Percentiles rank a stretch among this genome's conserved stretches.
Evolutionary conservation across 1,284 basidiomycete genomes (phyloP).

Genomic region (Xerocomus cyaneibrunnescens): DNA sequence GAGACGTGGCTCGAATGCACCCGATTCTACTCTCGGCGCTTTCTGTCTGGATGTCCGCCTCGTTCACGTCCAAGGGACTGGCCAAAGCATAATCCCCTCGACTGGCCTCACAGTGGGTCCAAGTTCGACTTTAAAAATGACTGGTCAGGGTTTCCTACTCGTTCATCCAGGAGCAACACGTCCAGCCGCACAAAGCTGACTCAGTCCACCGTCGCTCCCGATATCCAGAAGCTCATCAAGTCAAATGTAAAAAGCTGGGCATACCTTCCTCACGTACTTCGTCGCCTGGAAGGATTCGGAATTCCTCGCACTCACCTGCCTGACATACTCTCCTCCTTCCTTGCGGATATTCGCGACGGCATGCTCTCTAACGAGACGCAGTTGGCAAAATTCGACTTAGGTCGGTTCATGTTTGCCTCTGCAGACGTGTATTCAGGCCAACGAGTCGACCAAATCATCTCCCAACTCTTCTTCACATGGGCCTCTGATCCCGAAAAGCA

Average conservation of each 20-base stretch:
- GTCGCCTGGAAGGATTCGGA: conserved; percentile 40
- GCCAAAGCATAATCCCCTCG: not conserved
- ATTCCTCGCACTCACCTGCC: conserved; percentile 32
- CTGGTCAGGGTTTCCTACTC: not conserved
- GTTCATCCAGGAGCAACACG: not conserved
- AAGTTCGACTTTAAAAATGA: not conserved
- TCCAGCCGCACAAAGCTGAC: not conserved
- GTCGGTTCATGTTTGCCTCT: conserved; percentile 25
- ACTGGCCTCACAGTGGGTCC: not conserved
- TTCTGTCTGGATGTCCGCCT: conserved; percentile 7
- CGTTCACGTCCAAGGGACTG: not conserved
- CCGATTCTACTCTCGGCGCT: conserved; percentile 19
- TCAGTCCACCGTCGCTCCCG: not conserved
- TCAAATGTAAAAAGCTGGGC: conserved; percentile 33
- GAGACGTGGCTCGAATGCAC: conserved; percentile 18
- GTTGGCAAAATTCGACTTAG: conserved; percentile 27
- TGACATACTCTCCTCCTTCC: conserved; percentile 35
- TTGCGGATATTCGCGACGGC: conserved; percentile 27
- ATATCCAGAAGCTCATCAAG: conserved; percentile 22
- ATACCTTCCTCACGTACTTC: conserved; percentile 22
- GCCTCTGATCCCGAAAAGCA: conserved; percentile 32
- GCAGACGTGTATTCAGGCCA: conserved; percentile 14
- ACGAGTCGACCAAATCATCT: conserved; percentile 35
- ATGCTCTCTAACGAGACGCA: conserved; percentile 22
- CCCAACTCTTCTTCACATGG: conserved; percentile 45